Percentiles rank a stretch among this genome's conserved stretches.
Conservation (phyloP, 2,329 filamentous ascomycete genomes). For the Diaporthe sp. region DNA sequence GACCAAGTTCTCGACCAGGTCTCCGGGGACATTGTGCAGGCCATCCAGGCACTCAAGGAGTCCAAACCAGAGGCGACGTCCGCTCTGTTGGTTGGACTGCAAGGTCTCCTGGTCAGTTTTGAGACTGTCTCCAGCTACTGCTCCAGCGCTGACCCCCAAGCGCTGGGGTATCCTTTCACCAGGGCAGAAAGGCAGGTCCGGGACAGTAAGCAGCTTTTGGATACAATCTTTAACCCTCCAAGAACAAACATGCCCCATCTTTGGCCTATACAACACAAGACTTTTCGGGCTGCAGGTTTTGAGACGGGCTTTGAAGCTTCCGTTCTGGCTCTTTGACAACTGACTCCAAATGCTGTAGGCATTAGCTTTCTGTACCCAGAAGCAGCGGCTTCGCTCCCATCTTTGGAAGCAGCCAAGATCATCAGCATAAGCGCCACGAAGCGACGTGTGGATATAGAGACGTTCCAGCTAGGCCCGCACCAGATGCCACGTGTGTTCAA, state of each 20-base stretch:
- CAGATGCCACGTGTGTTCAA: slow-evolving; percentile 43
- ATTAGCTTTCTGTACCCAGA: slow-evolving; percentile 41
- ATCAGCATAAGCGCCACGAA: background rate
- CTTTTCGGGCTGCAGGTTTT: too few relatives aligned
- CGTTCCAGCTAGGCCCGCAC: slow-evolving; percentile 37
- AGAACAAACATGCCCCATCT: too few relatives aligned
- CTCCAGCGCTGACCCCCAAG: background rate
- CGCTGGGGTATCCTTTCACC: slow-evolving; percentile 40
- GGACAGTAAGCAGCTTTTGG: too few relatives aligned
- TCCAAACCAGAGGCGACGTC: slow-evolving; percentile 36
- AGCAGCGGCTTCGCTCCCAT: background rate
- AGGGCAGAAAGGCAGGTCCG: slow-evolving; percentile 45
- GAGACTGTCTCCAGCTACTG: slow-evolving; percentile 41
- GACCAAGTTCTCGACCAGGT: slow-evolving; percentile 40
- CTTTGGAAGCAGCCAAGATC: background rate
- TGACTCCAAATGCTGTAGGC: too few relatives aligned
- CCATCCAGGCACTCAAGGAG: slow-evolving; percentile 50
- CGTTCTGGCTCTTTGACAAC: too few relatives aligned
- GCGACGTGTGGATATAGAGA: slow-evolving; percentile 36
- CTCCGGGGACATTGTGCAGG: slow-evolving; percentile 50
- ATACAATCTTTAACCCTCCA: too few relatives aligned
- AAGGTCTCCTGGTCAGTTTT: slow-evolving; percentile 38
- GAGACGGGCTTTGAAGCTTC: too few relatives aligned
- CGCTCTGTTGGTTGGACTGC: slow-evolving; percentile 37
- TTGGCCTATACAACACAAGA: too few relatives aligned